These are phyloP conservation scores for Candida awuae DNA, from an alignment of 805 yeast species.

Conservation along the genomic window DNA sequence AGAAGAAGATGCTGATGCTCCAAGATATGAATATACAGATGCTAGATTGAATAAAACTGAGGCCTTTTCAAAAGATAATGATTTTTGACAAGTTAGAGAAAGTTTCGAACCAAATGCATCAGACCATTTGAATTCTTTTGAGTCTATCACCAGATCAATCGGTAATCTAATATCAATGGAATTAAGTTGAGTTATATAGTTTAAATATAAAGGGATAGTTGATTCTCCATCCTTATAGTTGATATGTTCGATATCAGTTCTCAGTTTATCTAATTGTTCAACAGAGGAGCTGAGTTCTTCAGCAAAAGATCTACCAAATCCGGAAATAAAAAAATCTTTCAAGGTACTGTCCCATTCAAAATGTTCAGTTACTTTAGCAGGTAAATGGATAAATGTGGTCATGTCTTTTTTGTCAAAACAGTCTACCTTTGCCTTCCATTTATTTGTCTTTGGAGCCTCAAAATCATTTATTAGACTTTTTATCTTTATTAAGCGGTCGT, in stretches of 20 bases:
- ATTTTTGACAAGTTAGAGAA: conserved; percentile 52
- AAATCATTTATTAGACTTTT: too few relatives aligned
- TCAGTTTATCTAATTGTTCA: conserved; percentile 43
- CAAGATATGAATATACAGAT: conserved; percentile 50
- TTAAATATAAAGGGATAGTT: conserved; percentile 36
- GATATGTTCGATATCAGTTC: conserved; percentile 51
- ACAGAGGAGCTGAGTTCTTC: conserved; percentile 53
- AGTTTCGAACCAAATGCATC: conserved; percentile 52
- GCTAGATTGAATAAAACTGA: conserved; percentile 73
- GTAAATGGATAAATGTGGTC: conserved; percentile 24
- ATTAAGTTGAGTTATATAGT: conserved; percentile 77
- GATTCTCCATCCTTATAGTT: conserved; percentile 35
- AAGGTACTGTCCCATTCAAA: conserved; percentile 63
- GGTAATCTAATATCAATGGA: conserved; percentile 73
- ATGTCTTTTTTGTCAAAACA: conserved; percentile 1
- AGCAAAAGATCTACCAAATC: conserved; percentile 48
- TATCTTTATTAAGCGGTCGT: too few relatives aligned
- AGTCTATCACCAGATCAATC: conserved; percentile 34
- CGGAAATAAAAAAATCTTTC: conserved; percentile 44
- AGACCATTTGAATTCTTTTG: conserved; percentile 59
- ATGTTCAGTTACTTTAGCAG: conserved; percentile 42
- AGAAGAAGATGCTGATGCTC: conserved; percentile 18
- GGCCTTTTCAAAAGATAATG: conserved; percentile 87
- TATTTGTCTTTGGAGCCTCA: too few relatives aligned
- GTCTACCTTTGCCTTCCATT: too few relatives aligned